phyloP scores from a whole-genome alignment of 371 early-diverging fungal species.

The Parasitella parasitica region DNA sequence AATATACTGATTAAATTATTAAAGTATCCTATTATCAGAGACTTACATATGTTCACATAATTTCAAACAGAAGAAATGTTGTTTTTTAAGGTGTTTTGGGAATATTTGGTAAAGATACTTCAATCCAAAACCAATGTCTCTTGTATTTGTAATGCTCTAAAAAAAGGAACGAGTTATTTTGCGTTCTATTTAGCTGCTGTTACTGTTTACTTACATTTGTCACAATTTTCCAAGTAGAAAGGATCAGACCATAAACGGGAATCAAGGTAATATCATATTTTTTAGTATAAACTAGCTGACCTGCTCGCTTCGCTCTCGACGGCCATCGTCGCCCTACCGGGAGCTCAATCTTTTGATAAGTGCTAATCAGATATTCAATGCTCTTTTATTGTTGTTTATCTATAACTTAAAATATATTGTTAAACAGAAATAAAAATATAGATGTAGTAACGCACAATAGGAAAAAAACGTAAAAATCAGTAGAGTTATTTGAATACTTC shows the following conservation, averaged over 20 bases:
- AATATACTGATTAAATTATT: constrained; percentile 13
- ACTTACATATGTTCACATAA: constrained; percentile 16
- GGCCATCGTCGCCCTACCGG: no score
- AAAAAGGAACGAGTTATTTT: constrained; percentile 13
- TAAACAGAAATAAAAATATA: no score
- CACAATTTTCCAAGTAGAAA: constrained; percentile 15
- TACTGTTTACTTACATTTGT: constrained; percentile 14
- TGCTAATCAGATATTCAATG: no score
- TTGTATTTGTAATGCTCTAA: constrained; percentile 12
- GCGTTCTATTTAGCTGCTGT: constrained; percentile 12
- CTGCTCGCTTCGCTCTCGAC: no score
- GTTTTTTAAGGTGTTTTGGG: constrained; percentile 11
- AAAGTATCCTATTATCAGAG: constrained; percentile 15
- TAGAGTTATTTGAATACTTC: no score
- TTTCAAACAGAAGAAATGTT: constrained; percentile 15
- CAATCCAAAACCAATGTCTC: constrained; percentile 11
- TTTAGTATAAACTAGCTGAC: no score
- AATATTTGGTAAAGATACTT: constrained; percentile 16
- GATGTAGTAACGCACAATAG: no score
- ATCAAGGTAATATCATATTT: constrained; percentile 14
- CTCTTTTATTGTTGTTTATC: no score
- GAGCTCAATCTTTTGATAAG: no score
- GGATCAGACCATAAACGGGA: constrained; percentile 6
- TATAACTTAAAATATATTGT: no score
- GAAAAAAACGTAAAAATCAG: no score